phyloP scores from a whole-genome alignment of 202 grass and related monocot genomes.

The Carex sylvatica region DNA sequence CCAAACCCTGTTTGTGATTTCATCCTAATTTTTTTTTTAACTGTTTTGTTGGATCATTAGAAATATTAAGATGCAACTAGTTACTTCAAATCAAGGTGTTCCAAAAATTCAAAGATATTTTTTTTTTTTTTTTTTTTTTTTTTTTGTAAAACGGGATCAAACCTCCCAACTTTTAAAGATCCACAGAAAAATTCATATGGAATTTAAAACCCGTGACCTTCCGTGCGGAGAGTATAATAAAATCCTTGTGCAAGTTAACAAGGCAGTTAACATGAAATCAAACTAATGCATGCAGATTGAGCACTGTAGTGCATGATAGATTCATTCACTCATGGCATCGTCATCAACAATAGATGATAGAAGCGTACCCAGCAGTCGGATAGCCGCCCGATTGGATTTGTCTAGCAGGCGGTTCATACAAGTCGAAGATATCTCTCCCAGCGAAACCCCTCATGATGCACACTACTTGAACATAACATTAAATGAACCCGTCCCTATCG shows the following conservation, averaged over 20 bases:
- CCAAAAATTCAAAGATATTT: too few species aligned
- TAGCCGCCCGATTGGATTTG: conserved; percentile 5
- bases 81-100: too few species aligned
- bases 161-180: too few species aligned
- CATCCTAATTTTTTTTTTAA: not conserved
- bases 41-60: not conserved
- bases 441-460: not conserved
- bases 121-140: too few species aligned
- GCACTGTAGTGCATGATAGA: not conserved
- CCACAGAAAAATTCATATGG: too few species aligned
- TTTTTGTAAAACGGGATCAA: too few species aligned
- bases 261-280: not conserved
- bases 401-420: conserved; percentile 11
- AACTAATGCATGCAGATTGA: not conserved
- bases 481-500: conserved; percentile 5
- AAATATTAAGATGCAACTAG: not conserved
- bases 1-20: not conserved
- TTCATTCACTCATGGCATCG: not conserved
- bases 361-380: not conserved
- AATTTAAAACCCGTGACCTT: too few species aligned
- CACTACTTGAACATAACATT: conserved; percentile 14
- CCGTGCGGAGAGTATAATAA: not conserved
- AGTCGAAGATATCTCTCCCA: not conserved
- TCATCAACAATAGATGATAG: not conserved
- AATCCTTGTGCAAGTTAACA: not conserved